phyloP scores from a whole-genome alignment of 345 rosid genomes.

The Alliaria petiolata region DNA sequence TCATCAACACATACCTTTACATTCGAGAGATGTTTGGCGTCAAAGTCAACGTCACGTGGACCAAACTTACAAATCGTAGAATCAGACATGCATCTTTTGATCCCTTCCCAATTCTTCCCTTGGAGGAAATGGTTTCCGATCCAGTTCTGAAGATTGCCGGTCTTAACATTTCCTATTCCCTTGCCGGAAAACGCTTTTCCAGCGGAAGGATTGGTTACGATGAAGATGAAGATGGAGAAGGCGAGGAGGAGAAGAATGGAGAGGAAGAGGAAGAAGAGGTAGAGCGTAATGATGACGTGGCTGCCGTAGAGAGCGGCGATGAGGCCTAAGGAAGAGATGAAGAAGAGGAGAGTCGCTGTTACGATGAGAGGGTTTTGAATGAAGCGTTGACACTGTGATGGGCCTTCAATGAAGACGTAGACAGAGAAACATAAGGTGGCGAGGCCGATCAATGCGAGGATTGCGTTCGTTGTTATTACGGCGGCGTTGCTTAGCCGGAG shows the following conservation, averaged over 20 bases:
- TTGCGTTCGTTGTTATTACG: conserved; percentile 29
- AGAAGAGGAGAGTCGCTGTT: conserved; percentile 27
- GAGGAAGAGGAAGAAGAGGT: conserved; percentile 29
- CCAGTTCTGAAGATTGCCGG: conserved; percentile 22
- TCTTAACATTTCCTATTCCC: conserved; percentile 24
- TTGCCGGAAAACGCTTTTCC: conserved; percentile 30
- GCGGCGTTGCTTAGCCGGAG: conserved; percentile 35
- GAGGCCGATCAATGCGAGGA: conserved; percentile 29
- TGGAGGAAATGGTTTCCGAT: conserved; percentile 20
- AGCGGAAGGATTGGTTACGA: conserved; percentile 28
- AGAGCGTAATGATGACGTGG: conserved; percentile 30
- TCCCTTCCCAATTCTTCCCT: conserved; percentile 36
- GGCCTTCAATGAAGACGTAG: conserved; percentile 24
- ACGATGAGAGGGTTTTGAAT: conserved; percentile 30
- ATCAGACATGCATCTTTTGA: conserved; percentile 31
- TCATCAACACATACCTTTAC: conserved; percentile 21
- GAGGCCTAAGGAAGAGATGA: conserved; percentile 32
- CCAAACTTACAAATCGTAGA: conserved; percentile 27
- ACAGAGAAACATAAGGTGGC: conserved; percentile 24
- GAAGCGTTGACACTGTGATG: conserved; percentile 31
- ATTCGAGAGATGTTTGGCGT: conserved; percentile 27
- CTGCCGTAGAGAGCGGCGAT: conserved; percentile 29
- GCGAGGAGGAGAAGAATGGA: conserved; percentile 24
- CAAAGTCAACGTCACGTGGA: conserved; percentile 22
- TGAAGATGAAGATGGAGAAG: conserved; percentile 27